A percentile compares a stretch with the other conserved stretches of the same genome.
Evolutionary conservation across 495 filamentous ascomycete species (phyloP).

Genomic region (Aspergillus campestris): DNA sequence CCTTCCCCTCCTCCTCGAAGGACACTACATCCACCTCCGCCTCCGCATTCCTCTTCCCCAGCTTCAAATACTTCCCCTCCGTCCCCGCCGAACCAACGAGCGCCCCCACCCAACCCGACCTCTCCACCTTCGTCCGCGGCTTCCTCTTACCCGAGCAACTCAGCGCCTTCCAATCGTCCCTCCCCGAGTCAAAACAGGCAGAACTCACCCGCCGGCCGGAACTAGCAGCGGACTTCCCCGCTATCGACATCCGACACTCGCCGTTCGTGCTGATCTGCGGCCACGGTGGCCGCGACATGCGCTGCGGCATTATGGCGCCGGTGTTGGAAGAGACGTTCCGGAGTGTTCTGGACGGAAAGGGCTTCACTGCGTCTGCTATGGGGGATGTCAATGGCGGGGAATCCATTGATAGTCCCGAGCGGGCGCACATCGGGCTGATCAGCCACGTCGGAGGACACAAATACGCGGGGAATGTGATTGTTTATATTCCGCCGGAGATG

Average conservation of each 20-base stretch:
- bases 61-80: slow-evolving; percentile 66
- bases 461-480: slow-evolving; percentile 68
- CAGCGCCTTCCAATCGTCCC: slow-evolving; percentile 48
- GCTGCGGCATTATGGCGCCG: slow-evolving; percentile 77
- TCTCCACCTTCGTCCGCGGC: slow-evolving; percentile 31
- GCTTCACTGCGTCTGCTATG: slow-evolving; percentile 12
- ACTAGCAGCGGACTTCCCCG: slow-evolving; percentile 28
- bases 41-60: slow-evolving; percentile 66
- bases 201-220: slow-evolving; percentile 23
- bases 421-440: slow-evolving; percentile 60
- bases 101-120: slow-evolving; percentile 3
- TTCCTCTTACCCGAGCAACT: slow-evolving; percentile 48
- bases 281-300: slow-evolving; percentile 66
- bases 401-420: slow-evolving; percentile 19
- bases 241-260: slow-evolving; percentile 50
- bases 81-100: slow-evolving; percentile 37
- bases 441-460: slow-evolving; percentile 57
- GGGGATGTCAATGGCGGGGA: slow-evolving; percentile 4
- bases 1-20: slow-evolving; percentile 44
- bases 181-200: slow-evolving; percentile 24
- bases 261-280: slow-evolving; percentile 77
- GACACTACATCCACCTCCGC: slow-evolving; percentile 33
- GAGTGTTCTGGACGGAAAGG: slow-evolving; percentile 30
- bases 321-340: slow-evolving; percentile 62
- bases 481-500: slow-evolving; percentile 68